A percentile compares a stretch with the other conserved stretches of the same genome.
phyloP scores from a whole-genome alignment of 192 early-diverging fungal species.

The Coemansia sp. region DNA sequence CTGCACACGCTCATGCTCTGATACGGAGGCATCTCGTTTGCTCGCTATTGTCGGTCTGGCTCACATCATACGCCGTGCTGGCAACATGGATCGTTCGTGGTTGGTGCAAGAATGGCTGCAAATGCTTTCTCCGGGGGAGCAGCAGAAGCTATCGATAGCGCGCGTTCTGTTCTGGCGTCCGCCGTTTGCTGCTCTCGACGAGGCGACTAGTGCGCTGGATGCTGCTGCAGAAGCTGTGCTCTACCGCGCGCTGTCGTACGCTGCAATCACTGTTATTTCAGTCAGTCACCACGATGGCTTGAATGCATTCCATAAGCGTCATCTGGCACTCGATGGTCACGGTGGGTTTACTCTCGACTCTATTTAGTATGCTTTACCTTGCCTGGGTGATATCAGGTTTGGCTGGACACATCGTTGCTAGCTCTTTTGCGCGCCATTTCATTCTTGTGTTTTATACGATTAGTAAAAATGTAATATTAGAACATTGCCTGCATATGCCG shows the following conservation, averaged over 20 bases:
- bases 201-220: constrained; percentile 69
- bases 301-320: constrained; percentile 50
- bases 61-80: constrained; percentile 4
- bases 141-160: constrained; percentile 68
- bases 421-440: no score
- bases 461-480: no score
- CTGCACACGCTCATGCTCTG: constrained; percentile 17
- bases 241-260: constrained; percentile 59
- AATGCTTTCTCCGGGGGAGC: constrained; percentile 74
- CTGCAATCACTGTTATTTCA: constrained; percentile 82
- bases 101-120: constrained; percentile 57
- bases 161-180: constrained; percentile 71
- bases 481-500: no score
- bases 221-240: constrained; percentile 49
- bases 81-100: constrained; percentile 28
- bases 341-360: constrained; percentile 12
- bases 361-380: background rate
- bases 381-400: no score
- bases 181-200: constrained; percentile 70
- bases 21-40: constrained; percentile 21
- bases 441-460: no score
- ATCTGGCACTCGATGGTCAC: constrained; percentile 42
- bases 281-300: constrained; percentile 75
- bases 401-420: no score
- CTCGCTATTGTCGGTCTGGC: constrained; percentile 27